Evolutionary conservation across 2,329 filamentous ascomycete species (phyloP), one percentile per base, ranked within the genome.

Genomic region (Cercospora citrullina): DNA sequence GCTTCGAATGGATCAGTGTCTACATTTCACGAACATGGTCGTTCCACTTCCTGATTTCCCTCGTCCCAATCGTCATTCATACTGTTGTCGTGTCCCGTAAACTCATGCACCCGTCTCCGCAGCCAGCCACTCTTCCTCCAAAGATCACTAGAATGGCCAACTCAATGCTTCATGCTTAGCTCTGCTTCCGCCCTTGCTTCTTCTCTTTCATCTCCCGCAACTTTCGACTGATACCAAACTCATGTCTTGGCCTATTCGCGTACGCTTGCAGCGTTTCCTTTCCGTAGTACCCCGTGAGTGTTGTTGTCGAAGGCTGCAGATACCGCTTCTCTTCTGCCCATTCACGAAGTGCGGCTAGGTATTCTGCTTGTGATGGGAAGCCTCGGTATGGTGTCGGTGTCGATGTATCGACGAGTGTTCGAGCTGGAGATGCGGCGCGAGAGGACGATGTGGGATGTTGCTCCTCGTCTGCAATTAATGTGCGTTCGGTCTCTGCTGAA

Each of bases 251-350:
- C 60, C 65, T 58, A n/a, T 33, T 67, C 12, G 71, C 71, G 61
- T 73, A 73, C 39, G 77, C 68, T 31, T 75, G 71, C 70, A 75
- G 68, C 9, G 74, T 76, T 45, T 69, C 75, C 53, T 68, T 55
- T 3, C 76, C 76, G 55, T 76, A 78, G 65, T 73, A 78, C 0
- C 76, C 76, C 7, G 69, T 30, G 30, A 78, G 21, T 1, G 63
- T 61, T 9, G 68, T 73, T 9, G 72, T 70, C 8, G 60, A 64
- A 6, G 70, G 67, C 53, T 76, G 66, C 5, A 75, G 57, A 58
- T 74, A 78, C 60, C 72, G 72, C 67, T 77, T 74, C 26, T 66
- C 66, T 30, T 78, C 75, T 12, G 75, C 75, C 74, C 75, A 78
- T 26, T 72, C 73, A 8, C 72, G 65, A 18, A 78, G 65, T 1